A percentile compares a stretch with the other conserved stretches of the same genome.
Evolutionary conservation across 2,329 filamentous ascomycete genomes (phyloP).

Genomic region (Aspergillus arachidicola): DNA sequence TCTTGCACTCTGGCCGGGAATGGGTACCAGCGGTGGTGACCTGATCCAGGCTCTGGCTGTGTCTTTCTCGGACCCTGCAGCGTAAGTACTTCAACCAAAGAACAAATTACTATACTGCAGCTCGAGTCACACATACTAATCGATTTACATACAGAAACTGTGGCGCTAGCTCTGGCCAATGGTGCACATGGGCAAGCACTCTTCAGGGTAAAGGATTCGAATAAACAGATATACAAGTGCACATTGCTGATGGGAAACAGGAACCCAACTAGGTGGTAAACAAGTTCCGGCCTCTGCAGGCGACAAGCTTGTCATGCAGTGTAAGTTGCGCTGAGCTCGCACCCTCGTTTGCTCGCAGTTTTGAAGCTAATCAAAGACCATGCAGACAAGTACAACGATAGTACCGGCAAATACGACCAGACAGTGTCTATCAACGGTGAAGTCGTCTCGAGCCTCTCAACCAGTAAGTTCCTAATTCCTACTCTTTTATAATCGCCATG

Average conservation of each 20-base stretch:
- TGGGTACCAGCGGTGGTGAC: conserved; percentile 36
- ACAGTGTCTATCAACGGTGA: conserved; percentile 32
- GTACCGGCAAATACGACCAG: conserved; percentile 34
- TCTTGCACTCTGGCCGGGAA: conserved; percentile 38
- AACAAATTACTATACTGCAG: background rate
- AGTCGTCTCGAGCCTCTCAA: conserved; percentile 32
- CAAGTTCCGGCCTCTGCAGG: conserved; percentile 30
- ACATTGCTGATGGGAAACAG: background rate
- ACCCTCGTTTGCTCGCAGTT: background rate
- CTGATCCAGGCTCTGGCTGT: conserved; percentile 37
- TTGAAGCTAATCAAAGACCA: background rate
- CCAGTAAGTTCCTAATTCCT: conserved; percentile 17
- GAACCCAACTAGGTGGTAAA: conserved; percentile 28
- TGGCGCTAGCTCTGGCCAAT: conserved; percentile 31
- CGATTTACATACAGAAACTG: conserved; percentile 26
- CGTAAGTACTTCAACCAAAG: conserved; percentile 20
- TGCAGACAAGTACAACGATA: conserved; percentile 35
- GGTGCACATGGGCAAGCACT: conserved; percentile 37
- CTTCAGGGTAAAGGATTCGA: conserved; percentile 23
- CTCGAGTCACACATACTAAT: background rate
- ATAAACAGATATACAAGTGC: background rate
- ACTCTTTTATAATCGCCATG: background rate
- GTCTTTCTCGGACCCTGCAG: conserved; percentile 29
- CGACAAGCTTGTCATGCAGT: conserved; percentile 31
- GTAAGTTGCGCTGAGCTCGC: conserved; percentile 17